These are phyloP conservation scores for Peronospora farinosa DNA, from an alignment of 352 stramenopile genomes.

Conservation along the genomic window DNA sequence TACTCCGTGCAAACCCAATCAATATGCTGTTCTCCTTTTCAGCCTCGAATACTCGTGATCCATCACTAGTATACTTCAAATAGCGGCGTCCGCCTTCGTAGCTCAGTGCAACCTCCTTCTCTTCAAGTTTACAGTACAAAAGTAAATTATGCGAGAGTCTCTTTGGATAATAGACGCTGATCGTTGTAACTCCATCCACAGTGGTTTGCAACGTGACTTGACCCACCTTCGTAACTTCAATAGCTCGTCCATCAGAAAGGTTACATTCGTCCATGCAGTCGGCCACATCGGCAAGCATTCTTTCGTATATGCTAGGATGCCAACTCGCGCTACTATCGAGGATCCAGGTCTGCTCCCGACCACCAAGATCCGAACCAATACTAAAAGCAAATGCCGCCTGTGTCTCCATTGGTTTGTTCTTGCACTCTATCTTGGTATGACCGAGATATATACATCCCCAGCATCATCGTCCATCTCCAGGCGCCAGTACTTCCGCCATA, in stretches of 20 bases:
- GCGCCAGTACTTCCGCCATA: background rate
- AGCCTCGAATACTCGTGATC: background rate
- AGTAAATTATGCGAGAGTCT: background rate
- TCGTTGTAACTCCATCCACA: background rate
- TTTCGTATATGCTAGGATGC: background rate
- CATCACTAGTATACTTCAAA: background rate
- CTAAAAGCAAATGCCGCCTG: background rate
- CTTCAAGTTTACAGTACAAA: background rate
- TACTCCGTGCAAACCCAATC: background rate
- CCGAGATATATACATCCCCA: background rate
- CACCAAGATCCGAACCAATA: background rate
- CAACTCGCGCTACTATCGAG: background rate
- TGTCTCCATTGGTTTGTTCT: background rate
- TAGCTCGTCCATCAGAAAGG: background rate
- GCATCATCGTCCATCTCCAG: background rate
- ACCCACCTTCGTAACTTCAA: no score
- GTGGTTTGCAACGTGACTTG: background rate
- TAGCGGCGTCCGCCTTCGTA: background rate
- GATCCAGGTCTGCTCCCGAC: no score
- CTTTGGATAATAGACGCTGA: background rate
- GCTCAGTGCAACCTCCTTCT: background rate
- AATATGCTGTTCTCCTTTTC: background rate
- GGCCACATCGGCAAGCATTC: background rate
- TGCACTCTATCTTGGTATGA: background rate
- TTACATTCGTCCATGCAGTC: conserved; percentile 1